Evolutionary conservation across 2,329 filamentous ascomycete genomes (phyloP), one percentile per base, ranked within the genome.

Genomic region (Colletotrichum sp.): DNA sequence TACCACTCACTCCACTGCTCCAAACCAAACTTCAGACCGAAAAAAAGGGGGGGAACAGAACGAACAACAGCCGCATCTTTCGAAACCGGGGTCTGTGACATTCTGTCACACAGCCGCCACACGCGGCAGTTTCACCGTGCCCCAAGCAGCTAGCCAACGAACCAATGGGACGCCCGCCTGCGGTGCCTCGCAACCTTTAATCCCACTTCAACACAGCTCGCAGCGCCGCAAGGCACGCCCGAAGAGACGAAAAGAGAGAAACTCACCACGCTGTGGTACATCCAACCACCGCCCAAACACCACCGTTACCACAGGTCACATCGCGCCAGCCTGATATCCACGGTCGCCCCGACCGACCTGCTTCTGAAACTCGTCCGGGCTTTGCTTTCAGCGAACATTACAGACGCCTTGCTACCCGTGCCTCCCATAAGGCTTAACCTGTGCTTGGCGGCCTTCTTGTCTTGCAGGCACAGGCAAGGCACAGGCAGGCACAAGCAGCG

Each of bases 1-100:
- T 57, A 12, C 33, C 33, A 34, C 33, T 33, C 31, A n/a, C 7
- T 18, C n/a, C 18, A 27, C 33, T 1, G 12, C 13, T 43, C 21
- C 18, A 31, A 13, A 34, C 15, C 61, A 64, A 47, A 64, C 38
- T 65, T 36, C 47, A 33, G 38, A 18, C 58, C 18, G 29, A 62
- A 27, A 16, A 38, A 33, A 36, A 36, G 55, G 29, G 12, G n/a
- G 43, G 54, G 6, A 18, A 16, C 5, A 27, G 34, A 51, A 34
- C 5, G n/a, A 68, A 51, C 27, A 47, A 21, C 54, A 51, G n/a
- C 54, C 38, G 66, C 61, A n/a, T 21, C 24, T 33, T 59, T 66
- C 71, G 68, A 74, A 74, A 73, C 74, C 33, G 66, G 74, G 72
- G 72, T 68, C 74, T 76, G 74, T 68, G 74, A 75, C 74, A 75